These are phyloP conservation scores for Gaultheria prostrata DNA, from an alignment of 148 eudicot species.

Conservation along the genomic window DNA sequence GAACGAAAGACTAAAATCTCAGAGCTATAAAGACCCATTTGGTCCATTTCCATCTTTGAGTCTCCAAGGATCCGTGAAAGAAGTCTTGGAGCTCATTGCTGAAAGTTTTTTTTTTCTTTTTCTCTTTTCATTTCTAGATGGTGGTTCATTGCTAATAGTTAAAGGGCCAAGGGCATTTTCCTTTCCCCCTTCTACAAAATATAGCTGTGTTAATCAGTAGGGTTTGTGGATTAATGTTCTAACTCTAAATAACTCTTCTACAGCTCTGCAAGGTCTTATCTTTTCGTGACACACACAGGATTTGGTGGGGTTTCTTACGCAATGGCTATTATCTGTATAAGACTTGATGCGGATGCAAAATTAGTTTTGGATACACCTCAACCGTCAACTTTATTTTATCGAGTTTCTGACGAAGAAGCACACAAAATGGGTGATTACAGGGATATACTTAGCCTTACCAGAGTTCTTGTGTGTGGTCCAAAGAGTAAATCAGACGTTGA, in stretches of 20 bases:
- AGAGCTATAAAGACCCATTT: not conserved
- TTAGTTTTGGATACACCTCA: slow-evolving; percentile 32
- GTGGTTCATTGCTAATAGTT: not conserved
- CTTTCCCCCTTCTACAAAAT: not conserved
- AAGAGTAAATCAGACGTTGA: slow-evolving; percentile 85
- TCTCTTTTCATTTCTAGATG: not conserved
- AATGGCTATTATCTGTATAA: slow-evolving; percentile 79
- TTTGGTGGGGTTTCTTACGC: slow-evolving; percentile 97
- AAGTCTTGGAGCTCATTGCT: not conserved
- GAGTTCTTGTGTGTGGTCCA: slow-evolving; percentile 87
- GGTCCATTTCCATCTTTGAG: not conserved
- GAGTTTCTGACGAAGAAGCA: slow-evolving; percentile 56
- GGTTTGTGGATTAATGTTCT: not conserved
- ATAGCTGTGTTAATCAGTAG: not conserved
- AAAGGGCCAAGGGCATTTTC: slow-evolving; percentile 3
- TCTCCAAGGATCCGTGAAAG: not conserved
- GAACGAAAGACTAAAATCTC: not conserved
- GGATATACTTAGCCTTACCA: slow-evolving; percentile 83
- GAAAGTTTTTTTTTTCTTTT: not conserved
- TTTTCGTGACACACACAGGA: slow-evolving; percentile 95
- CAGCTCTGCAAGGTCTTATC: slow-evolving; percentile 88
- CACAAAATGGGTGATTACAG: slow-evolving; percentile 76
- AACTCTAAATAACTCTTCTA: slow-evolving; percentile 22
- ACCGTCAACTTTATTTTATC: slow-evolving; percentile 23
- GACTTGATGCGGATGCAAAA: slow-evolving; percentile 70